These are phyloP conservation scores for Phytophthora tentaculata DNA, from an alignment of 352 stramenopile genomes.

Conservation along the genomic window DNA sequence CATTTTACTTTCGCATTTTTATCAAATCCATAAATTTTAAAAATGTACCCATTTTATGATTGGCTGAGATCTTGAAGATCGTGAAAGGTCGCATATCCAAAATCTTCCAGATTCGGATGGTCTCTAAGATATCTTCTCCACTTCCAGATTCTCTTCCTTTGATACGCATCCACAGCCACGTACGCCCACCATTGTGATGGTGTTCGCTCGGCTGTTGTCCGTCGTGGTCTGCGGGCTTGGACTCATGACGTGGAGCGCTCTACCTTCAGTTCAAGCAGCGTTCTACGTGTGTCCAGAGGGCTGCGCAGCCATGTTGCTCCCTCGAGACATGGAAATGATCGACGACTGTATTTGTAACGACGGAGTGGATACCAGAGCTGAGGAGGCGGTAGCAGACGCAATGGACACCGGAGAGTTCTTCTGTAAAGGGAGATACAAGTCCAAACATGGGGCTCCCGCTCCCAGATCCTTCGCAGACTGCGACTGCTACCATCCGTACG, in stretches of 20 bases:
- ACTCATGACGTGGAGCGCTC: conserved; percentile 14
- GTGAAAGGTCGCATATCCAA: conserved; percentile 30
- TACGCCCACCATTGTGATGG: conserved; percentile 22
- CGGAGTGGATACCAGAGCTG: conserved; percentile 36
- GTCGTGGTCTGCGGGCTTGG: conserved; percentile 17
- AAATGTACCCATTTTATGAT: conserved; percentile 23
- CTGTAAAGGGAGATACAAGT: conserved; percentile 68
- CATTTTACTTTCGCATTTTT: conserved; percentile 23
- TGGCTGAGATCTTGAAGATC: conserved; percentile 27
- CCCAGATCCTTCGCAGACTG: conserved; percentile 72
- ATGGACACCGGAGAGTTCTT: conserved; percentile 49
- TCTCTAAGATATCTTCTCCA: conserved; percentile 9
- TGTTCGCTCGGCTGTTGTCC: conserved; percentile 19
- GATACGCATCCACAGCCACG: conserved; percentile 1
- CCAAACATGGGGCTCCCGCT: conserved; percentile 32
- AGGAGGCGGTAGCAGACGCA: conserved; percentile 33
- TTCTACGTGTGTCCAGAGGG: conserved; percentile 72
- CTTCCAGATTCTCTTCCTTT: conserved; percentile 28
- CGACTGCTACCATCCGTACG: conserved; percentile 76
- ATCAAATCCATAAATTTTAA: conserved; percentile 32
- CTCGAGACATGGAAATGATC: conserved; percentile 81
- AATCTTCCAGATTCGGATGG: conserved; percentile 11
- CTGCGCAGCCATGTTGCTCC: conserved; percentile 80
- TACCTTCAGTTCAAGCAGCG: conserved; percentile 28
- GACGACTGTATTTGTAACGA: conserved; percentile 76